These are phyloP conservation scores for Geosiphon pyriformis DNA, from an alignment of 192 early-diverging fungal genomes.

Conservation along the genomic window DNA sequence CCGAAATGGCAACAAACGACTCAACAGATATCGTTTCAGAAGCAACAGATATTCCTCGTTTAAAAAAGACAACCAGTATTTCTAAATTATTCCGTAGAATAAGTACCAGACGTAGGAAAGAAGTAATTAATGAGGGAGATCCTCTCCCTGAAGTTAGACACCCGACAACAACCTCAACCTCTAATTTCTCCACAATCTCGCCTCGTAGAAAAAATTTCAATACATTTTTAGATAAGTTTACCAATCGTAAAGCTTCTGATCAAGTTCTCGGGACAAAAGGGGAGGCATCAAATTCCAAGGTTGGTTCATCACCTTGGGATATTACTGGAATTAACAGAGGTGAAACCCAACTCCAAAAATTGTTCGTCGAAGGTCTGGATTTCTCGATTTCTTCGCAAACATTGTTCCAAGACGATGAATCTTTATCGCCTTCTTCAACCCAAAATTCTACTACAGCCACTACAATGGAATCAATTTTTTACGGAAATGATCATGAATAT, in stretches of 20 bases:
- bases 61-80: constrained; percentile 6
- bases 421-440: background rate
- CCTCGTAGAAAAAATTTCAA: background rate
- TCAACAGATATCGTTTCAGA: background rate
- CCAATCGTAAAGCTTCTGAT: background rate
- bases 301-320: background rate
- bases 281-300: background rate
- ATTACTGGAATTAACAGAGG: background rate
- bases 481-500: background rate
- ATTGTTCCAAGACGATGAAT: background rate
- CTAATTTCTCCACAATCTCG: background rate
- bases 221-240: constrained; percentile 1
- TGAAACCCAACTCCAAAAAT: background rate
- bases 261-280: background rate
- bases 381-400: background rate
- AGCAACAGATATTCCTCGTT: background rate
- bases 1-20: background rate
- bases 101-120: background rate
- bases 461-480: background rate
- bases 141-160: background rate
- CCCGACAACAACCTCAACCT: background rate
- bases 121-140: background rate
- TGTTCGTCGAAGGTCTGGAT: background rate
- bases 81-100: constrained; percentile 14
- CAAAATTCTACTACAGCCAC: background rate